Conservation (phyloP, 1,139 yeast genomes). For the Waltiozyma sp. region DNA sequence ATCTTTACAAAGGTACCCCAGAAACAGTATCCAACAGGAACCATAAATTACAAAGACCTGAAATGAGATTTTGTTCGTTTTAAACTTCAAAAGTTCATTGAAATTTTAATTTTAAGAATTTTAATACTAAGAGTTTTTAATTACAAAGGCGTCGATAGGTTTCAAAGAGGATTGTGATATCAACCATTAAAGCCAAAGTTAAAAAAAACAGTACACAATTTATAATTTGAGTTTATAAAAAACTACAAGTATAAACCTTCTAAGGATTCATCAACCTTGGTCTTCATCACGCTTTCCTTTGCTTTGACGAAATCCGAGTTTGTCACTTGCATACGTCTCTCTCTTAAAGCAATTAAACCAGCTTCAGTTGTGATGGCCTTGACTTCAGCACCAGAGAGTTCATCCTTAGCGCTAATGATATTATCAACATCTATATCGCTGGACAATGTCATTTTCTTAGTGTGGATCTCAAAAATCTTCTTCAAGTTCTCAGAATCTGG, state of each 20-base stretch:
- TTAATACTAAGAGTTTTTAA: no score
- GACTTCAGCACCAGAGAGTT: constrained; percentile 94
- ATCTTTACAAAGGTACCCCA: no score
- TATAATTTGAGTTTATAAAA: no score
- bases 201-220: no score
- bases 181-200: no score
- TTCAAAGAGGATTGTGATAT: no score
- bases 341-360: constrained; percentile 89
- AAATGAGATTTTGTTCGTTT: no score
- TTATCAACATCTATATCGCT: constrained; percentile 85
- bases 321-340: constrained; percentile 96
- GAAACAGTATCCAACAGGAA: no score
- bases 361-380: constrained; percentile 98
- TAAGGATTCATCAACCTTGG: constrained; percentile 92
- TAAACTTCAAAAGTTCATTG: no score
- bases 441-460: constrained; percentile 86
- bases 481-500: constrained; percentile 91
- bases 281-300: constrained; percentile 93
- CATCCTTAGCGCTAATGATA: constrained; percentile 86
- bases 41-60: no score
- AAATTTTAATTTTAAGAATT: no score
- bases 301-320: constrained; percentile 93
- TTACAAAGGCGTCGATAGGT: no score
- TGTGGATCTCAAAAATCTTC: constrained; percentile 87
- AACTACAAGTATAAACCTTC: constrained; percentile 81